Evolutionary conservation across 1,284 basidiomycete genomes (phyloP), one percentile per base, ranked within the genome.

Genomic region (Ceratobasidium sp.): DNA sequence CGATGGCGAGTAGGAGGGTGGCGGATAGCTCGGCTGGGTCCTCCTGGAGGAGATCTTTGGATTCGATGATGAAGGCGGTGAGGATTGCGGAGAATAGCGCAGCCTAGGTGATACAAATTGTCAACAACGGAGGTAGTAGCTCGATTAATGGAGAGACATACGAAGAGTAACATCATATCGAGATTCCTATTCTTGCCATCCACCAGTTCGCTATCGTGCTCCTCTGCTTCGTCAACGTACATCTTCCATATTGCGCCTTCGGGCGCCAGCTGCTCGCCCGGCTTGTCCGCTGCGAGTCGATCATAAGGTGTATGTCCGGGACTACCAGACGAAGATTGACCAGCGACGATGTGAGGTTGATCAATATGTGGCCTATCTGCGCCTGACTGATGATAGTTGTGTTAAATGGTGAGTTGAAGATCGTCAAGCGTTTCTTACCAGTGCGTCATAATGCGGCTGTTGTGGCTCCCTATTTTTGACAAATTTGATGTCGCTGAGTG

Each of bases 31-130:
- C 70, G 3, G 44, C 20, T 9, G 70, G 15, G 40, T 72, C 56
- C 9, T 44, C 28, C 55, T 58, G 26, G 5, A 58, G 55, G 1
- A 63, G 46, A 28, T 49, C 49, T 23, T 72, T 60, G 4, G 70
- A 58, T 26, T 76, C 72, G 42, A 76, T 64, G 2, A 76, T 46
- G 44, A 76, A 76, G 3, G 58, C 60, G 13, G 72, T 76, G 2
- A 64, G 20, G 9, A 76, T 60, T 1, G 58, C 72, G 0, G 72
- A 72, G 58, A 72, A 72, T 9, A 76, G 44, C 18, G 58, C 60
- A 10, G 60, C 60, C 58, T 63, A 33, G 33, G 15, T 53, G 46
- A 9, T 49, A 46, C 44, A 6, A 46, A 46, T 12, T 2, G 46
- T 49, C 18, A 49, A 7, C 9, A 18, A 2, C 46, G 46, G 1